These are phyloP conservation scores for Microdochium trichocladiopsis DNA, from an alignment of 2,329 filamentous ascomycete species.

Conservation along the genomic window DNA sequence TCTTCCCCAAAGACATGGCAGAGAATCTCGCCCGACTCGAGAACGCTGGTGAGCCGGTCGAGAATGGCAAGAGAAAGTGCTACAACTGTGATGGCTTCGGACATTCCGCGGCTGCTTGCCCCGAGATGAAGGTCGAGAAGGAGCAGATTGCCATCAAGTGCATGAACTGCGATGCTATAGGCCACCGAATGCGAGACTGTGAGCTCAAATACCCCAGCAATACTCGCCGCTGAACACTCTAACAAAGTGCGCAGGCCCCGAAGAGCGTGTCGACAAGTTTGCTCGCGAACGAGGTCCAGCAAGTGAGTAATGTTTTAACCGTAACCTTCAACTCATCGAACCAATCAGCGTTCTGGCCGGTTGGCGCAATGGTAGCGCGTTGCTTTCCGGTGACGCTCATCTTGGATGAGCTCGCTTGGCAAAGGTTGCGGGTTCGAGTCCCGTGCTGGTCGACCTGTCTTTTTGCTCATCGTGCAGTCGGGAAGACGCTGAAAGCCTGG, in stretches of 20 bases:
- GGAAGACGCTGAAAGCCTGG: neutral
- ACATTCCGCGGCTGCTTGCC: conserved; percentile 54
- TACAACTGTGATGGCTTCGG: conserved; percentile 58
- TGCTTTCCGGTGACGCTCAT: neutral
- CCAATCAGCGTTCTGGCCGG: conserved; percentile 8
- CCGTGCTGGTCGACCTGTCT: neutral
- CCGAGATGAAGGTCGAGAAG: conserved; percentile 46
- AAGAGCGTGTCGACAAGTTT: conserved; percentile 55
- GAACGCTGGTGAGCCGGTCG: conserved; percentile 58
- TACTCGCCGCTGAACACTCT: conserved; percentile 3
- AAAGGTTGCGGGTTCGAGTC: conserved; percentile 1
- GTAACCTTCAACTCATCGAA: conserved; percentile 5
- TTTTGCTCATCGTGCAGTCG: neutral
- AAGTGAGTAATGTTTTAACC: conserved; percentile 11
- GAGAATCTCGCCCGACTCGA: conserved; percentile 59
- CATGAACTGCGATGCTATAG: conserved; percentile 55
- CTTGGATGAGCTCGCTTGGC: neutral
- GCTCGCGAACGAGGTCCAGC: conserved; percentile 54
- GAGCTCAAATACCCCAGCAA: conserved; percentile 19
- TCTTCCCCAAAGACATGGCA: conserved; percentile 50
- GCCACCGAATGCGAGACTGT: conserved; percentile 67
- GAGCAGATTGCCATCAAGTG: conserved; percentile 46
- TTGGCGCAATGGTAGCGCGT: conserved; percentile 1
- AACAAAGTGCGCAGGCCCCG: conserved; percentile 36
- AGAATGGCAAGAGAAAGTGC: conserved; percentile 53